Percentiles rank a stretch among this genome's conserved stretches.
Conservation (phyloP, 2,329 filamentous ascomycete species). For the Hypomyces perniciosus region DNA sequence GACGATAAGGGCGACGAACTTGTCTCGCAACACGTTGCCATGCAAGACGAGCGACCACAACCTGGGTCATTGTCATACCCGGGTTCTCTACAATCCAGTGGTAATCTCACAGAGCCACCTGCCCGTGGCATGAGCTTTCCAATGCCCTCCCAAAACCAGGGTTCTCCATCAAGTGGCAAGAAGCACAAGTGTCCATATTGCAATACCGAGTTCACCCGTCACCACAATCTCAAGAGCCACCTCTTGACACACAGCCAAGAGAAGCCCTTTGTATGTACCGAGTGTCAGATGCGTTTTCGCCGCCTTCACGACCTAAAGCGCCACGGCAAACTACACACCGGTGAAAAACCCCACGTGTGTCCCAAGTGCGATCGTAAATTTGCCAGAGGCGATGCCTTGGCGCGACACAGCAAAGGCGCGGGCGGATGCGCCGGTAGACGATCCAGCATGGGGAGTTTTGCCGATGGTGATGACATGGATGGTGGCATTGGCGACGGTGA, state of each 20-base stretch:
- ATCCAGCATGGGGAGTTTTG: slow-evolving; percentile 78
- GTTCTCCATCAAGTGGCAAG: slow-evolving; percentile 55
- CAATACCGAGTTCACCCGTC: slow-evolving; percentile 91
- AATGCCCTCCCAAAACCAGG: slow-evolving; percentile 40
- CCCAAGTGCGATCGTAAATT: slow-evolving; percentile 93
- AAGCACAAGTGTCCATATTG: slow-evolving; percentile 97
- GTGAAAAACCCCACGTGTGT: slow-evolving; percentile 91
- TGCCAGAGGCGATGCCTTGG: slow-evolving; percentile 88
- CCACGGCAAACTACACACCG: slow-evolving; percentile 93
- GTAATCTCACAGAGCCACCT: slow-evolving; percentile 39
- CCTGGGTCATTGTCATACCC: slow-evolving; percentile 51
- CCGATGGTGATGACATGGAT: slow-evolving; percentile 67
- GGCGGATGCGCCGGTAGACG: slow-evolving; percentile 91
- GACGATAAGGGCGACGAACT: slow-evolving; percentile 36
- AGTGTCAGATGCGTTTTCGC: slow-evolving; percentile 89
- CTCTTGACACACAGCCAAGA: slow-evolving; percentile 96
- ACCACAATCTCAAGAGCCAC: slow-evolving; percentile 97
- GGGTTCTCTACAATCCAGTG: slow-evolving; percentile 40
- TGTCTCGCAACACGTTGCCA: slow-evolving; percentile 35
- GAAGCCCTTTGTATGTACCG: slow-evolving; percentile 90
- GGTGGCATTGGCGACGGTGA: slow-evolving; percentile 44
- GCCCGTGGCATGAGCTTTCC: slow-evolving; percentile 53
- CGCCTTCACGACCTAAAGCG: slow-evolving; percentile 92
- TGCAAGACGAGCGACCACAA: slow-evolving; percentile 46
- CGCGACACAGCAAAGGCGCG: slow-evolving; percentile 90